Percentiles rank a stretch among this genome's conserved stretches.
Evolutionary conservation across 805 yeast species (phyloP).

Genomic region (Candida chauliodis): DNA sequence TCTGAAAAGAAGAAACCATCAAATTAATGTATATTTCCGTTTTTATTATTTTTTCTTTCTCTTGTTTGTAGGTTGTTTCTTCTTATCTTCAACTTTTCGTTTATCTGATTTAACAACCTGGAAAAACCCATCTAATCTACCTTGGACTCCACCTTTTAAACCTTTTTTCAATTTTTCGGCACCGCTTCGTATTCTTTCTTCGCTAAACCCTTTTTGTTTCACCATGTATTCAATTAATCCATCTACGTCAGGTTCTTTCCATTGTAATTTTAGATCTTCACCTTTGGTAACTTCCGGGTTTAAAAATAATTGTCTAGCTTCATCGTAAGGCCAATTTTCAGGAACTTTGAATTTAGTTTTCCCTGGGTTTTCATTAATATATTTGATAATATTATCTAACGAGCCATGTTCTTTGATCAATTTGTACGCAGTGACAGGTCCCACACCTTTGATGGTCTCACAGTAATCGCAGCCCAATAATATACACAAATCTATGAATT

Average conservation of each 20-base stretch:
- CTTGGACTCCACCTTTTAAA: conserved; percentile 81
- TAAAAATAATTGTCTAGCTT: conserved; percentile 79
- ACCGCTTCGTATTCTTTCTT: conserved; percentile 86
- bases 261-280: conserved; percentile 64
- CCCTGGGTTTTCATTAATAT: conserved; percentile 50
- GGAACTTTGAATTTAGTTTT: conserved; percentile 77
- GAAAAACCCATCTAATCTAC: conserved; percentile 89
- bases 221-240: conserved; percentile 83
- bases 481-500: conserved; percentile 89
- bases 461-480: conserved; percentile 96
- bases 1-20: conserved; percentile 65
- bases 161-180: conserved; percentile 83
- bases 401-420: conserved; percentile 81
- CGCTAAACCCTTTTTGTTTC: conserved; percentile 84
- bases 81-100: conserved; percentile 28
- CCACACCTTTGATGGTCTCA: conserved; percentile 91
- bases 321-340: conserved; percentile 90
- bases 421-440: conserved; percentile 91
- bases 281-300: conserved; percentile 76
- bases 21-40: conserved; percentile 13
- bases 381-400: conserved; percentile 72
- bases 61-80: conserved; percentile 25
- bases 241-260: conserved; percentile 86
- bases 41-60: conserved; percentile 17
- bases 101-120: conserved; percentile 56